Percentiles rank a stretch among this genome's conserved stretches.
These are phyloP conservation scores for Neurospora sp. DNA, from an alignment of 495 filamentous ascomycete species.

Conservation along the genomic window DNA sequence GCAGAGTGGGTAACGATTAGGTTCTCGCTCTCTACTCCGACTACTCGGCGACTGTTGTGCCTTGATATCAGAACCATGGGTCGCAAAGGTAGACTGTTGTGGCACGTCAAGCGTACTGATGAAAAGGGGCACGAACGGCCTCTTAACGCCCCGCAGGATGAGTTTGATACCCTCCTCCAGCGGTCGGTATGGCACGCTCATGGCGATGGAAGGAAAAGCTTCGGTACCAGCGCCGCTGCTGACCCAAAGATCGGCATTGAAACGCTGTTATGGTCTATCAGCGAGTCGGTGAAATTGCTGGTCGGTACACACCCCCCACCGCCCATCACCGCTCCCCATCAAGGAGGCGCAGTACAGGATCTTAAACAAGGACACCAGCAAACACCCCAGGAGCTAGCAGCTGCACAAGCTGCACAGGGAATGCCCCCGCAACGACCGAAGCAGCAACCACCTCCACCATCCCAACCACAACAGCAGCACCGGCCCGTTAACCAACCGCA, in stretches of 20 bases:
- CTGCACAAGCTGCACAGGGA: background rate
- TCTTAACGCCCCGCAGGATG: constrained; percentile 21
- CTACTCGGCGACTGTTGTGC: constrained; percentile 18
- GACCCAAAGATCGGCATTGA: constrained; percentile 24
- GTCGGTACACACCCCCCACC: constrained; percentile 10
- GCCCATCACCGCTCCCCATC: background rate
- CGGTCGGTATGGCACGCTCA: constrained; percentile 25
- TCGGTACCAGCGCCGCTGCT: constrained; percentile 25
- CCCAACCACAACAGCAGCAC: background rate
- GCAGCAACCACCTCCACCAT: background rate
- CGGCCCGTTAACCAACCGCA: background rate
- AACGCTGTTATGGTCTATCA: constrained; percentile 14
- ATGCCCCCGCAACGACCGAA: background rate
- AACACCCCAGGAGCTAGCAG: background rate
- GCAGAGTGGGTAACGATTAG: constrained; percentile 41
- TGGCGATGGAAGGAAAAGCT: constrained; percentile 21
- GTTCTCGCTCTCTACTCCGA: constrained; percentile 25
- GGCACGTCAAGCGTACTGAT: constrained; percentile 29
- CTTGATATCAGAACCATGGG: constrained; percentile 28
- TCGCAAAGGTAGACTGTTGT: constrained; percentile 26
- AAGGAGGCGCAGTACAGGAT: background rate
- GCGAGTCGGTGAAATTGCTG: constrained; percentile 22
- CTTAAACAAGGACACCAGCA: background rate
- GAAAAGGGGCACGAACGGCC: background rate
- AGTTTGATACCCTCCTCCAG: constrained; percentile 30